phyloP scores from a whole-genome alignment of 2,329 filamentous ascomycete species.

The Capronia epimyces region DNA sequence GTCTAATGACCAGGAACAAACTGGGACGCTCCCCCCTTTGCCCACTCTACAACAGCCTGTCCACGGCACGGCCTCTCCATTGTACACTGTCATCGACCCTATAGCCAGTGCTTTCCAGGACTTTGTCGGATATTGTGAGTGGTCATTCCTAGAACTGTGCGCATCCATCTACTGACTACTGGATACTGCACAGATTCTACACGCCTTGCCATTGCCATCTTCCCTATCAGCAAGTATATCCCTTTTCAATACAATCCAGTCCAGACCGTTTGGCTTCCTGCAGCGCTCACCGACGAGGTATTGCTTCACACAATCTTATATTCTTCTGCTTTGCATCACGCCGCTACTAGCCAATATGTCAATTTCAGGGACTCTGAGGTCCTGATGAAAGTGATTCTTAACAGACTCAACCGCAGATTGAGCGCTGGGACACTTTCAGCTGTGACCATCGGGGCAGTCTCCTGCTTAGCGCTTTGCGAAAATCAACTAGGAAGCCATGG shows the following conservation, averaged over 20 bases:
- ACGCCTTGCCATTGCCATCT: slow-evolving; percentile 14
- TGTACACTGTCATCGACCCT: slow-evolving; percentile 20
- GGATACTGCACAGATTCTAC: slow-evolving; percentile 15
- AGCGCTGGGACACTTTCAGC: slow-evolving; percentile 15
- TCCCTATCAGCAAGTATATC: slow-evolving; percentile 14
- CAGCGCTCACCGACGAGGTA: slow-evolving; percentile 18
- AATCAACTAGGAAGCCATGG: slow-evolving; percentile 17
- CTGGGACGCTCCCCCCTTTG: too few relatives aligned
- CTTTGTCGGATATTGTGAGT: slow-evolving; percentile 17
- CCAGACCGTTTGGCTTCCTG: slow-evolving; percentile 19
- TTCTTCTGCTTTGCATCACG: slow-evolving; percentile 19
- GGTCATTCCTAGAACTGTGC: background rate
- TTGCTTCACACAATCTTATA: slow-evolving; percentile 19
- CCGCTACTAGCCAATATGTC: background rate
- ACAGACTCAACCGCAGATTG: slow-evolving; percentile 20
- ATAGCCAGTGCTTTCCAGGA: slow-evolving; percentile 17
- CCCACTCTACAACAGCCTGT: background rate
- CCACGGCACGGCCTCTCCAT: slow-evolving; percentile 9
- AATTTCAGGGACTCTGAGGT: slow-evolving; percentile 12
- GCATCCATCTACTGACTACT: background rate
- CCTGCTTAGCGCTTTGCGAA: slow-evolving; percentile 22
- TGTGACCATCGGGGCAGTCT: slow-evolving; percentile 22
- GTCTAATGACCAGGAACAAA: background rate
- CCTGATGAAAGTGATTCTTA: slow-evolving; percentile 21
- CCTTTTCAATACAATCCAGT: slow-evolving; percentile 15